phyloP scores from a whole-genome alignment of 495 filamentous ascomycete species.

The Talaromyces liani region DNA sequence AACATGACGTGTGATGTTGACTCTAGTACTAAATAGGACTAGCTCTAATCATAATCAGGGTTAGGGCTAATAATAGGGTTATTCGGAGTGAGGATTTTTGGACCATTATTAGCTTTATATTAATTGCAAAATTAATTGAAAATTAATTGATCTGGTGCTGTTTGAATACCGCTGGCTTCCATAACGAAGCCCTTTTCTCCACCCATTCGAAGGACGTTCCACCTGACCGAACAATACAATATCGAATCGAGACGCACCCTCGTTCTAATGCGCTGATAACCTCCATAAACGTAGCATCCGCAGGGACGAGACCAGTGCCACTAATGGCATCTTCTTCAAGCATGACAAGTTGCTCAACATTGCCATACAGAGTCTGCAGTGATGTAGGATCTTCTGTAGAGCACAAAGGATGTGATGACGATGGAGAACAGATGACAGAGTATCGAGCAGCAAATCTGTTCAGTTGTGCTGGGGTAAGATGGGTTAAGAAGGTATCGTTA shows the following conservation, averaged over 20 bases:
- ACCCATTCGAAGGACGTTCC: conserved; percentile 1
- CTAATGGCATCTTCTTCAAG: background rate
- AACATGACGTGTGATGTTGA: background rate
- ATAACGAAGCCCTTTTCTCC: background rate
- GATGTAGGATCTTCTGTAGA: background rate
- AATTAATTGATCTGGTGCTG: too few relatives aligned
- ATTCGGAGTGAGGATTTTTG: too few relatives aligned
- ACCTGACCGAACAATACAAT: background rate
- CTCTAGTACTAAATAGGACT: background rate
- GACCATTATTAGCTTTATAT: too few relatives aligned
- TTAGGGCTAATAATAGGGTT: background rate
- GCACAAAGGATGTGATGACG: background rate
- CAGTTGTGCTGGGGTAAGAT: background rate
- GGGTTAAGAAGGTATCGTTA: background rate
- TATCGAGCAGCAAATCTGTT: background rate
- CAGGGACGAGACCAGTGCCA: background rate
- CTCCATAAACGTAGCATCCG: background rate
- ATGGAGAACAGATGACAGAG: background rate
- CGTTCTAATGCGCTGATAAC: background rate
- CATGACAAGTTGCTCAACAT: background rate
- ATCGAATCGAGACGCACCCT: background rate
- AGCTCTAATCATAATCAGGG: background rate
- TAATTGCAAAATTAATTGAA: too few relatives aligned
- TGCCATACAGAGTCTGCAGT: background rate
- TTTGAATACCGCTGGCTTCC: background rate